Evolutionary conservation across 192 early-diverging fungal genomes (phyloP).

Genomic region (Entophlyctis luteolus): DNA sequence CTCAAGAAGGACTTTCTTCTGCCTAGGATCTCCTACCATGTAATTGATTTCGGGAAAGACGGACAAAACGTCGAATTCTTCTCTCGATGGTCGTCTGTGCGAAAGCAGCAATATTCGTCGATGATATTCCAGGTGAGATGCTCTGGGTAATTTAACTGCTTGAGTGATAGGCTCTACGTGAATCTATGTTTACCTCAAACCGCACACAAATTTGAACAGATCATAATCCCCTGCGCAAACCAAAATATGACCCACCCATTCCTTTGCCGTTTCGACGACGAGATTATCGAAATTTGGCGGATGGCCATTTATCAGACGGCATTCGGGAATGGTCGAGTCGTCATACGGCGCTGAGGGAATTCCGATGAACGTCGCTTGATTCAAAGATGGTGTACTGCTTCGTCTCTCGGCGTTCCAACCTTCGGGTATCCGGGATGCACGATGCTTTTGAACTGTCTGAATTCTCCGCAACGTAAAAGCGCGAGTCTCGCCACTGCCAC

Average conservation of each 20-base stretch:
- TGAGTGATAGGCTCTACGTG: too few relatives aligned
- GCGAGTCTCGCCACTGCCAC: too few relatives aligned
- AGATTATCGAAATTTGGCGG: neutral
- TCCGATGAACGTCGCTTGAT: neutral
- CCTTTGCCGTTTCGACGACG: neutral
- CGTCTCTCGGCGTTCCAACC: too few relatives aligned
- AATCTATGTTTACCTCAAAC: too few relatives aligned
- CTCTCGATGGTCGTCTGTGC: constrained; percentile 16
- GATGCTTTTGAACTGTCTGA: too few relatives aligned
- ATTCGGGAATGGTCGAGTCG: constrained; percentile 4
- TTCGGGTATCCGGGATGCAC: too few relatives aligned
- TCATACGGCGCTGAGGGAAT: constrained; percentile 12
- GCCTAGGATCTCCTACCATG: constrained; percentile 41
- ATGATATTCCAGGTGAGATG: constrained; percentile 27
- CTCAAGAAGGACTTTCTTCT: constrained; percentile 18
- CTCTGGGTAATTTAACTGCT: constrained; percentile 1
- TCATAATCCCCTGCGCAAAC: constrained; percentile 36
- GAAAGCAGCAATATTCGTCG: constrained; percentile 36
- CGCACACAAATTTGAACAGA: constrained; percentile 44
- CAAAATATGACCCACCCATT: constrained; percentile 31
- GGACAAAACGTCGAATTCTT: constrained; percentile 28
- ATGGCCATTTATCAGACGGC: neutral
- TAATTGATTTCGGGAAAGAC: constrained; percentile 39
- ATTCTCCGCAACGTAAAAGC: too few relatives aligned
- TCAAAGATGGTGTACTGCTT: neutral